Evolutionary conservation across 805 yeast species (phyloP).

Genomic region (Sugiyamaella boreocaroliniensis): DNA sequence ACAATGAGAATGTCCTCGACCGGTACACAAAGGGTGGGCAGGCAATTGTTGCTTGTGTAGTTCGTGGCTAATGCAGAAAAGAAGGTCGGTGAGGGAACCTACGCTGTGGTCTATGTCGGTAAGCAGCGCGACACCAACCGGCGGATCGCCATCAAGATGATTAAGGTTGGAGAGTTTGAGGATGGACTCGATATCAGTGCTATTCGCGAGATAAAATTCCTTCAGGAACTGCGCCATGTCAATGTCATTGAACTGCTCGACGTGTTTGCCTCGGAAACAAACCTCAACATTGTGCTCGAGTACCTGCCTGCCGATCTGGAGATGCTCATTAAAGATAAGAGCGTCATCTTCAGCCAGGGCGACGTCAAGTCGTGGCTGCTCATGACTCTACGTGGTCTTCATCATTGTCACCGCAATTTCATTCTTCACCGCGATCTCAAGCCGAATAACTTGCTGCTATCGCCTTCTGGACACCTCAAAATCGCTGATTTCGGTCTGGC

Average conservation of each 20-base stretch:
- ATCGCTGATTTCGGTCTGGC: slow-evolving; percentile 98
- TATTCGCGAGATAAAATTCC: slow-evolving; percentile 80
- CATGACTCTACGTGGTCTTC: slow-evolving; percentile 91
- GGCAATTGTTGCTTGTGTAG: not conserved
- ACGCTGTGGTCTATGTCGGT: slow-evolving; percentile 87
- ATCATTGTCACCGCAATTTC: slow-evolving; percentile 89
- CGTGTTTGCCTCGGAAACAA: slow-evolving; percentile 63
- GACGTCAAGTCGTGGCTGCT: slow-evolving; percentile 91
- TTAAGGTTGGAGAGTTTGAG: slow-evolving; percentile 87
- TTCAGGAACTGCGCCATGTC: slow-evolving; percentile 70
- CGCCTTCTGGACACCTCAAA: slow-evolving; percentile 83
- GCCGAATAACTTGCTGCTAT: slow-evolving; percentile 81
- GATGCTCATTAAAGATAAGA: slow-evolving; percentile 73
- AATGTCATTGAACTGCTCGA: slow-evolving; percentile 86
- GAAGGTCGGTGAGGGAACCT: slow-evolving; percentile 98
- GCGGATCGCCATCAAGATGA: slow-evolving; percentile 86
- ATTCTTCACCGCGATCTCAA: slow-evolving; percentile 89
- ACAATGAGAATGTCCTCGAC: not conserved
- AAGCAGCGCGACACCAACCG: slow-evolving; percentile 49
- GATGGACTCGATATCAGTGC: slow-evolving; percentile 99
- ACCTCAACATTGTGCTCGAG: slow-evolving; percentile 82
- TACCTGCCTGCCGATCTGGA: slow-evolving; percentile 90
- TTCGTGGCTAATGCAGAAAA: slow-evolving; percentile 40
- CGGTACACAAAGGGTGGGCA: not conserved
- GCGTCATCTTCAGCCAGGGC: slow-evolving; percentile 69